Evolutionary conservation across 148 eudicot species (phyloP).

Genomic region (Heliamphora exappendiculata): DNA sequence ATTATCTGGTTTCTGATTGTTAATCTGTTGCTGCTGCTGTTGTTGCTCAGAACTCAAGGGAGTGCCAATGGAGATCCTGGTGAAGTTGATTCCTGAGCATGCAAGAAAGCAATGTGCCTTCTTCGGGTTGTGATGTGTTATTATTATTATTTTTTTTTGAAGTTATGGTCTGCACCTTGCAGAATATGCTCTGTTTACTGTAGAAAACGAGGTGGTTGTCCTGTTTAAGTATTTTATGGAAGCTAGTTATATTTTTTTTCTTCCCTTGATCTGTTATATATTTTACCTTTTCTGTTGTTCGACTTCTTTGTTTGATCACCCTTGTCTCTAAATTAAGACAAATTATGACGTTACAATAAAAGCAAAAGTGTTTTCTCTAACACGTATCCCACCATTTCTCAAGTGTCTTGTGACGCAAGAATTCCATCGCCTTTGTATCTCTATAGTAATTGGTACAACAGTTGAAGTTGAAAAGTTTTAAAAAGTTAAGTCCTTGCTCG

Average conservation of each 20-base stretch:
- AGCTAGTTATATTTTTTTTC: conserved; percentile 9
- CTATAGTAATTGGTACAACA: neutral
- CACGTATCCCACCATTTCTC: neutral
- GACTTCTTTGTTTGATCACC: conserved; percentile 10
- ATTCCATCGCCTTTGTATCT: neutral
- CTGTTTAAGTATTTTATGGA: neutral
- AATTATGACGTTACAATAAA: neutral
- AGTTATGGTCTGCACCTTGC: conserved; percentile 10
- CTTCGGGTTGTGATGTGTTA: conserved; percentile 31
- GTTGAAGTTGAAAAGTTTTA: neutral
- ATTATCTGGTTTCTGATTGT: neutral
- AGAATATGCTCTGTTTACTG: neutral
- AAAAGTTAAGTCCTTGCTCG: no score
- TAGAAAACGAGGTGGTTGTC: conserved; percentile 12
- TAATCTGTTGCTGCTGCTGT: neutral
- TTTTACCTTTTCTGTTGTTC: neutral
- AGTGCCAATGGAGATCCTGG: conserved; percentile 46
- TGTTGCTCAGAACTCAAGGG: conserved; percentile 59
- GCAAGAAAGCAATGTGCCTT: conserved; percentile 69
- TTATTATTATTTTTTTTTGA: no score
- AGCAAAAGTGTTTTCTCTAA: neutral
- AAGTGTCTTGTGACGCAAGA: neutral
- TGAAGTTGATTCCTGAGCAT: conserved; percentile 66
- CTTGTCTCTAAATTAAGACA: neutral
- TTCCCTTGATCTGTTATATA: neutral